phyloP scores from a whole-genome alignment of 257 asterid genomes.

The Verbascum thapsus region DNA sequence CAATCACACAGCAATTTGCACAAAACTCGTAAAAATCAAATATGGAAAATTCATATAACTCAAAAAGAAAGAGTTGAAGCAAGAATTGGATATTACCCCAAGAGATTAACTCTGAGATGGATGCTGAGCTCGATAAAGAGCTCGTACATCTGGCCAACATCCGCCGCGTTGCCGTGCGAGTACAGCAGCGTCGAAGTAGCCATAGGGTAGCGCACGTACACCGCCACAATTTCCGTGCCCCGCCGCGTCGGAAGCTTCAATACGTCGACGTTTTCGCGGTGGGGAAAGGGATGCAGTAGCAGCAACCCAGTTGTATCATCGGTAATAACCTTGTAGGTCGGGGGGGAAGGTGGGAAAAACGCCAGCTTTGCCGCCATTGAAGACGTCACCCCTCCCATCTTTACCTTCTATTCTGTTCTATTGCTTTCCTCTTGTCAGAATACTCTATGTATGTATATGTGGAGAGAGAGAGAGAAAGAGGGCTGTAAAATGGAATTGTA shows the following conservation, averaged over 20 bases:
- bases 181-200: slow-evolving; percentile 80
- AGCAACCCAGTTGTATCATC: slow-evolving; percentile 63
- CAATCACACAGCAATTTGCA: slow-evolving; percentile 2
- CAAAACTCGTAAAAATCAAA: slow-evolving; percentile 2
- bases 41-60: not conserved
- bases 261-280: slow-evolving; percentile 90
- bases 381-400: slow-evolving; percentile 95
- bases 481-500: slow-evolving; percentile 19
- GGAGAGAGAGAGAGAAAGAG: slow-evolving; percentile 24
- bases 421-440: slow-evolving; percentile 29
- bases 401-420: no score
- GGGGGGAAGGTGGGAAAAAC: slow-evolving; percentile 88
- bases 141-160: slow-evolving; percentile 93
- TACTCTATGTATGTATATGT: slow-evolving; percentile 28
- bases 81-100: slow-evolving; percentile 64
- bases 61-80: slow-evolving; percentile 7
- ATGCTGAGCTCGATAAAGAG: slow-evolving; percentile 86
- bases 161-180: slow-evolving; percentile 96
- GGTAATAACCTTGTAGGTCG: slow-evolving; percentile 61
- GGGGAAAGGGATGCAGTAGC: slow-evolving; percentile 77
- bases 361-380: slow-evolving; percentile 98
- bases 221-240: slow-evolving; percentile 80
- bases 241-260: slow-evolving; percentile 74
- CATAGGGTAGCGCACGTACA: slow-evolving; percentile 87
- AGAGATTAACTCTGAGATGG: slow-evolving; percentile 81